Evolutionary conservation across 2,329 filamentous ascomycete genomes (phyloP), one percentile per base, ranked within the genome.

Genomic region (Phaeosphaeria sp.): DNA sequence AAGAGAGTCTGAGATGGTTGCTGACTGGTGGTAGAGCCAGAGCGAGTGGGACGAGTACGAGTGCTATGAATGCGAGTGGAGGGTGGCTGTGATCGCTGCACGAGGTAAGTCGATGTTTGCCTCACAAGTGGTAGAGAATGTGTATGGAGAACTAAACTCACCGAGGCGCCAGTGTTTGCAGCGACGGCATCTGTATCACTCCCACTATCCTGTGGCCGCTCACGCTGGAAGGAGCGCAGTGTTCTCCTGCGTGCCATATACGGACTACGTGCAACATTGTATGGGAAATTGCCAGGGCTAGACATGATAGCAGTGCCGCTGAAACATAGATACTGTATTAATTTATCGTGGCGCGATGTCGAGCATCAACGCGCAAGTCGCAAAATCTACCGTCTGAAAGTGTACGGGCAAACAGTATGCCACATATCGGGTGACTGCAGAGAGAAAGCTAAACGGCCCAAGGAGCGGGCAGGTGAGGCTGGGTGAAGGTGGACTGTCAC

Each of bases 121-220:
- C 5, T 13, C 30, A 11, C 18, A 11, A 21, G 21, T 21, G 3
- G 10, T 44, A 22, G 18, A 22, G 42, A 21, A 6, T 44, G 42
- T 21, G 17, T 21, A 6, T 44, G 18, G 6, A 21, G 2, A 7
- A 10, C 7, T 10, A 17, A 27, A 36, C 21, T 20, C 63, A 64
- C 64, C 53, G 53, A 51, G 27, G 33, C 36, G 23, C 42, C 20
- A 36, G 53, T 41, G 52, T 55, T 57, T 60, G 55, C 55, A 60
- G 54, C 13, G 30, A 36, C 13, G 6, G 36, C 25, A 42, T 64
- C 64, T 18, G 18, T 23, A 20, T 59, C 49, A 46, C 56, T 46
- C 22, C 48, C 51, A 27, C 44, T 50, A n/a, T 57, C 59, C n/a
- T 43, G 48, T 39, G 49, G 23, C 20, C 18, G 49, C 41, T 59